Evolutionary conservation across 805 yeast genomes (phyloP).

Genomic region (Pichia occidentalis): DNA sequence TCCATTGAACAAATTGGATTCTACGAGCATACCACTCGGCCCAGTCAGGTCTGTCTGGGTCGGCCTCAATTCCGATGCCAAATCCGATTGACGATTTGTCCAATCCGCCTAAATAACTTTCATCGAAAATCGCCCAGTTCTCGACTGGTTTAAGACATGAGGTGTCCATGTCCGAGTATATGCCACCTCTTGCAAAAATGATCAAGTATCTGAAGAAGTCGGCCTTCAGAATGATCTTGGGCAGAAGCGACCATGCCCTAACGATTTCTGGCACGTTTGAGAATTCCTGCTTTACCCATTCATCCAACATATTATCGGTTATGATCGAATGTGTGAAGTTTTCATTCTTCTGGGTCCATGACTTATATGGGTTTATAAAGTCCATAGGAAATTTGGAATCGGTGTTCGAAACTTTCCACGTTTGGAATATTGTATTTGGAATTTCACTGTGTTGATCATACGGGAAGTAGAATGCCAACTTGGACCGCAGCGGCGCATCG

Average conservation of each 20-base stretch:
- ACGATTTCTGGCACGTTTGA: conserved; percentile 69
- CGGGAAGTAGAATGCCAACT: conserved; percentile 66
- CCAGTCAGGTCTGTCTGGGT: conserved; percentile 96
- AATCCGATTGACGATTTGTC: conserved; percentile 45
- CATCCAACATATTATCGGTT: conserved; percentile 54
- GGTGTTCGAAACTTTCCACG: conserved; percentile 72
- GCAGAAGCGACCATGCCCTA: conserved; percentile 69
- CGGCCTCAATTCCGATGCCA: conserved; percentile 90
- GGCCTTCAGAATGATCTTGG: conserved; percentile 77
- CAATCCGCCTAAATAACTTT: neutral
- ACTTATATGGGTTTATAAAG: conserved; percentile 42
- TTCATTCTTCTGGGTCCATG: conserved; percentile 62
- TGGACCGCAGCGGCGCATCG: conserved; percentile 38
- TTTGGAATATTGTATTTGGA: conserved; percentile 86
- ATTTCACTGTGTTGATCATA: conserved; percentile 58
- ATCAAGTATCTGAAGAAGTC: conserved; percentile 90
- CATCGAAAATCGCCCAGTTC: conserved; percentile 60
- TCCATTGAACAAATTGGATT: conserved; percentile 96
- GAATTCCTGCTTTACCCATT: conserved; percentile 51
- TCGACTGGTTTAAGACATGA: conserved; percentile 61
- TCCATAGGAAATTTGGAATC: conserved; percentile 51
- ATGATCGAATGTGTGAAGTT: conserved; percentile 66
- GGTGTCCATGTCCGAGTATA: conserved; percentile 90
- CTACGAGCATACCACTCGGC: conserved; percentile 86
- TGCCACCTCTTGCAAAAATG: conserved; percentile 85